Conservation (phyloP, 2,329 filamentous ascomycete species). For the Colletotrichum sp. region DNA sequence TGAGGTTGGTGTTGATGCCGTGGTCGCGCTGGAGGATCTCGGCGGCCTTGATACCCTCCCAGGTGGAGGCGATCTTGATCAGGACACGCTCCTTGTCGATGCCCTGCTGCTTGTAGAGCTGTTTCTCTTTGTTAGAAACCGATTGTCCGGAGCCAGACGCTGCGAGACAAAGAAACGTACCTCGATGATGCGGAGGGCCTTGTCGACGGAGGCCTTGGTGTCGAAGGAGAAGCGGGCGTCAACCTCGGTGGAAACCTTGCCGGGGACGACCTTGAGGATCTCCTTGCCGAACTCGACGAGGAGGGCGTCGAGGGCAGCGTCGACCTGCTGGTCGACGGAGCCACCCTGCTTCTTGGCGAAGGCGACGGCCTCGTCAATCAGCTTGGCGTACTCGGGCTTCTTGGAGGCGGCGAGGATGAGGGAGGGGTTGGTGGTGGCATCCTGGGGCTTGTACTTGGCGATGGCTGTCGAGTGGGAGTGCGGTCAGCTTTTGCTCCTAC, state of each 20-base stretch:
- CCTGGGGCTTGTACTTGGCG: slow-evolving; percentile 99
- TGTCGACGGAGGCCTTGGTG: slow-evolving; percentile 88
- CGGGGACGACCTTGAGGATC: slow-evolving; percentile 95
- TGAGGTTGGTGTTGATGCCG: slow-evolving; percentile 98
- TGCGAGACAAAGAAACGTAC: slow-evolving; percentile 53
- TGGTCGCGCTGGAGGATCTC: slow-evolving; percentile 96
- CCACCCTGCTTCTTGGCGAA: slow-evolving; percentile 82
- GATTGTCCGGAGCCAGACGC: no score
- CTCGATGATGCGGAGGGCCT: slow-evolving; percentile 96
- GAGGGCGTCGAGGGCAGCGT: slow-evolving; percentile 88
- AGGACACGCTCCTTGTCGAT: slow-evolving; percentile 93
- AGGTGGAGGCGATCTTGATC: slow-evolving; percentile 99
- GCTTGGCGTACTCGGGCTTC: slow-evolving; percentile 92
- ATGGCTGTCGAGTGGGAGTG: slow-evolving; percentile 69
- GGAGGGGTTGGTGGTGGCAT: slow-evolving; percentile 99
- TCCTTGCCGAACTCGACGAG: slow-evolving; percentile 98
- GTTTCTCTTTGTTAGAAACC: slow-evolving; percentile 20
- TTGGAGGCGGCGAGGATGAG: slow-evolving; percentile 98
- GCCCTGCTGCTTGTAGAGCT: slow-evolving; percentile 94
- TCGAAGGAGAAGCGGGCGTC: slow-evolving; percentile 96
- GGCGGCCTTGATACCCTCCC: slow-evolving; percentile 99
- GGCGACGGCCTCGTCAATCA: slow-evolving; percentile 84
- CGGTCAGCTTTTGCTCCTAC: neutral
- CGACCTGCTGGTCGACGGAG: slow-evolving; percentile 80
- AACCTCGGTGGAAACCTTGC: slow-evolving; percentile 98